phyloP scores from a whole-genome alignment of 2,329 filamentous ascomycete species.

The Penicillium freii region DNA sequence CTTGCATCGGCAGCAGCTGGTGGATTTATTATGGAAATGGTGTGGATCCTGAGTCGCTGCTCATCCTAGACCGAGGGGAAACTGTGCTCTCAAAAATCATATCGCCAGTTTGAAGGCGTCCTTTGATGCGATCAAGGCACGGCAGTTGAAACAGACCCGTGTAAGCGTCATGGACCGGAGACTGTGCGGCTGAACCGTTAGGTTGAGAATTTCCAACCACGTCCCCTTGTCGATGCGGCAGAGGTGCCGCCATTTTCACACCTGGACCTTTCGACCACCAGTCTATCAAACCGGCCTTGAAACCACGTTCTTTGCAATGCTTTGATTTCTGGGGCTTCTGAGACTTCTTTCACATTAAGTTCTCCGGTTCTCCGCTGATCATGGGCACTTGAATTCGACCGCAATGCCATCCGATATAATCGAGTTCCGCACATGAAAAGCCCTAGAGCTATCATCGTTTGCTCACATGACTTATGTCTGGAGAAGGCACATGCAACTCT shows the following conservation, averaged over 20 bases:
- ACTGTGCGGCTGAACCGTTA: not conserved
- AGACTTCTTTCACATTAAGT: not conserved
- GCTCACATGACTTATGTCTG: not conserved
- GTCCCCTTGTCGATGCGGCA: not conserved
- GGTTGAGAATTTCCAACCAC: not conserved
- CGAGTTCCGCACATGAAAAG: not conserved
- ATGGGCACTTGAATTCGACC: not conserved
- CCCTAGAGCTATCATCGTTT: not conserved
- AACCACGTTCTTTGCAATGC: not conserved
- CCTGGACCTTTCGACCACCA: too few species aligned
- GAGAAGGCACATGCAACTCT: not conserved
- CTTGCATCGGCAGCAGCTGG: slow-evolving; percentile 50
- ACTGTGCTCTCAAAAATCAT: not conserved
- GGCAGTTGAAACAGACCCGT: not conserved
- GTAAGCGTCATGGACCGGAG: not conserved
- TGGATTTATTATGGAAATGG: slow-evolving; percentile 45
- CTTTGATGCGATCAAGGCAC: not conserved
- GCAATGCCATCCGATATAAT: not conserved
- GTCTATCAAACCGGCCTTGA: not conserved
- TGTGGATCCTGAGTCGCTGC: slow-evolving; percentile 24
- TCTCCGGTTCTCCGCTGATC: not conserved
- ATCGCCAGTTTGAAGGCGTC: not conserved
- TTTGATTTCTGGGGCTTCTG: not conserved
- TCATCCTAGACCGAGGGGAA: not conserved
- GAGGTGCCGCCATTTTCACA: not conserved